Conservation (phyloP, 371 early-diverging fungal genomes). For the Blyttiomyces sp. region DNA sequence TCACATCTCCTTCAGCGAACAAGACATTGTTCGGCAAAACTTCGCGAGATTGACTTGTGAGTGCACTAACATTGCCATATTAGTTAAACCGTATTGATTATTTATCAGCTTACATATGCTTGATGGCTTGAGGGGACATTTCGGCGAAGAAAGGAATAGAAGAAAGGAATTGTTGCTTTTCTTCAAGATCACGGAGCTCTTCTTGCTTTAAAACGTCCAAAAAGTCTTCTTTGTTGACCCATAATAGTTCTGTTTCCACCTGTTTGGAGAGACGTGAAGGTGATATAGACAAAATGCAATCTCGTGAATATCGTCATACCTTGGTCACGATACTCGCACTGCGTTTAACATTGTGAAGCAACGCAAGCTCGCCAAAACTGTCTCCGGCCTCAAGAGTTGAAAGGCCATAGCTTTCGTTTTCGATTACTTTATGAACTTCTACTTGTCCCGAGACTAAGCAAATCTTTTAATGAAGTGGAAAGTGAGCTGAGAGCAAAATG, state of each 20-base stretch:
- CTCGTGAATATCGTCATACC: slow-evolving; percentile 1
- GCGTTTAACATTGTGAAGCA: slow-evolving; percentile 21
- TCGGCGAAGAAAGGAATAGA: slow-evolving; percentile 22
- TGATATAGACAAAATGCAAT: not conserved
- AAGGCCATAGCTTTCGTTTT: slow-evolving; percentile 4
- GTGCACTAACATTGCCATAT: too few relatives aligned
- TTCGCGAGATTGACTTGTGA: too few relatives aligned
- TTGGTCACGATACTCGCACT: slow-evolving; percentile 22
- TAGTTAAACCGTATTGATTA: not conserved
- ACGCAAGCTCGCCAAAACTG: slow-evolving; percentile 29
- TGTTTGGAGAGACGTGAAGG: not conserved
- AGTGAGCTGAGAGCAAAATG: too few relatives aligned
- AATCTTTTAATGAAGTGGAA: too few relatives aligned
- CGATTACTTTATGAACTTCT: slow-evolving; percentile 12
- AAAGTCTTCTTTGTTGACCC: slow-evolving; percentile 25
- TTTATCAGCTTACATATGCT: slow-evolving; percentile 7
- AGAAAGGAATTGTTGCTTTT: slow-evolving; percentile 12
- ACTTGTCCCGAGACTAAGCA: slow-evolving; percentile 14
- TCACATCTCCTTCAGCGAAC: slow-evolving; percentile 20
- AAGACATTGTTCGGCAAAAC: slow-evolving; percentile 8
- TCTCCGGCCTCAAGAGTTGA: slow-evolving; percentile 14
- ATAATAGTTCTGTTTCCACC: slow-evolving; percentile 19
- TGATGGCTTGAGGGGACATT: slow-evolving; percentile 2
- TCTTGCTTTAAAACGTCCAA: slow-evolving; percentile 16
- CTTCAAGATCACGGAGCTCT: slow-evolving; percentile 18